Evolutionary conservation across 495 filamentous ascomycete genomes (phyloP).

Genomic region (Daldinia decipiens): DNA sequence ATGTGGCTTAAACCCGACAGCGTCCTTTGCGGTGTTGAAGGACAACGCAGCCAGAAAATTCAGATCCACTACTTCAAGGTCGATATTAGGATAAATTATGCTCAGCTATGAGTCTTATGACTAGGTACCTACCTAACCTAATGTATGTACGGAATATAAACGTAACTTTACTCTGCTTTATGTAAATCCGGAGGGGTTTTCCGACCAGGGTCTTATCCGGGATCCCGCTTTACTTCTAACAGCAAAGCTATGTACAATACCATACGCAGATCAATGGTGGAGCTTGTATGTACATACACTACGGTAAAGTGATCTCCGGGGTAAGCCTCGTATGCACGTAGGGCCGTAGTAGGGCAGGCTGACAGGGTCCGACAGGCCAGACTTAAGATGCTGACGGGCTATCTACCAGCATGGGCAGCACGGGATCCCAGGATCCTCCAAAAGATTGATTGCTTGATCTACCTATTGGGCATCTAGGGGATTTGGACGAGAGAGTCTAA

Average conservation of each 20-base stretch:
- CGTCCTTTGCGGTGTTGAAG: neutral
- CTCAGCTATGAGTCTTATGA: neutral
- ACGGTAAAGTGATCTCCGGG: conserved; percentile 29
- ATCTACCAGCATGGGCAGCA: conserved; percentile 12
- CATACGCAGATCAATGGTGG: conserved; percentile 35
- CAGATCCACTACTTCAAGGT: neutral
- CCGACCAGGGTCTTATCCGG: conserved; percentile 2
- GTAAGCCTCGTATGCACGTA: conserved; percentile 13
- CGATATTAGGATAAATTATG: neutral
- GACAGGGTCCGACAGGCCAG: neutral
- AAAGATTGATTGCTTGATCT: neutral
- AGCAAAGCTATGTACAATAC: conserved; percentile 1
- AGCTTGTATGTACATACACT: conserved; percentile 9
- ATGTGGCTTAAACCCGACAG: conserved; percentile 24
- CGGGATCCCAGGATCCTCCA: neutral
- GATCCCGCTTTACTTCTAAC: conserved; percentile 26
- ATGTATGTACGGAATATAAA: neutral
- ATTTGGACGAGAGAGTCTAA: neutral
- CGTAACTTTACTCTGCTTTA: neutral
- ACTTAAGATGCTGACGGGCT: conserved; percentile 5
- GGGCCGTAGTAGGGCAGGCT: neutral
- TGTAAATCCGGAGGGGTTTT: conserved; percentile 7
- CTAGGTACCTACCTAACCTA: neutral
- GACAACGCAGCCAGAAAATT: neutral
- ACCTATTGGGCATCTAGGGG: neutral